Percentiles rank a stretch among this genome's conserved stretches.
Conservation (phyloP, 345 rosid species). For the Eutrema heterophyllum region DNA sequence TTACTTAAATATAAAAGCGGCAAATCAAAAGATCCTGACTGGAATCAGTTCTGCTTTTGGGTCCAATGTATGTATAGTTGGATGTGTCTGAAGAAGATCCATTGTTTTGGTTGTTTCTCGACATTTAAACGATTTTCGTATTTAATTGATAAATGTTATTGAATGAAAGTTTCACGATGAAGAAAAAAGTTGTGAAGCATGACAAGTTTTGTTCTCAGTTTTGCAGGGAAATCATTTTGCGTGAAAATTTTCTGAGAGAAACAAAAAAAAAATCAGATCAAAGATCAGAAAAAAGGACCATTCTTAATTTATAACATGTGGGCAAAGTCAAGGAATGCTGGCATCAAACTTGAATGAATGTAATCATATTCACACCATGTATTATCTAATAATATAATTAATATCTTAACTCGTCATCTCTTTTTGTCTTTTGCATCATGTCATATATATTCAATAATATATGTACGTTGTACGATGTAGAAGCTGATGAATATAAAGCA, state of each 20-base stretch:
- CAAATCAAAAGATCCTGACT: constrained; percentile 16
- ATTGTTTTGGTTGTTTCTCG: constrained; percentile 18
- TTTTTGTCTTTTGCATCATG: constrained; percentile 18
- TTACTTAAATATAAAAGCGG: constrained; percentile 1
- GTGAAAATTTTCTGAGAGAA: background rate
- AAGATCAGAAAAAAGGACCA: constrained; percentile 21
- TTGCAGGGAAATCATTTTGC: constrained; percentile 16
- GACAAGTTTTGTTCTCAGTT: constrained; percentile 17
- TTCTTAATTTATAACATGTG: constrained; percentile 24
- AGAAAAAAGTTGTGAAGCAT: constrained; percentile 14
- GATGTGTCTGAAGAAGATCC: constrained; percentile 14
- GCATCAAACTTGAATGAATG: constrained; percentile 14
- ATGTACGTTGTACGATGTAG: constrained; percentile 12
- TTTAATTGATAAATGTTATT: background rate
- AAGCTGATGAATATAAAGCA: background rate
- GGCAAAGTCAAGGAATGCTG: constrained; percentile 21
- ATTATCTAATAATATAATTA: background rate
- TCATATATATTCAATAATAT: background rate
- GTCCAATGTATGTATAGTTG: constrained; percentile 7
- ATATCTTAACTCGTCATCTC: constrained; percentile 1
- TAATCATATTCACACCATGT: constrained; percentile 22
- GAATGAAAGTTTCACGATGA: constrained; percentile 14
- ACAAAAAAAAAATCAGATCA: background rate
- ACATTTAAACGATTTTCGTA: background rate
- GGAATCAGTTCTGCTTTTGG: constrained; percentile 6